Percentiles rank a stretch among this genome's conserved stretches.
These are phyloP conservation scores for Didymella sp. DNA, from an alignment of 2,329 filamentous ascomycete species.

Conservation along the genomic window DNA sequence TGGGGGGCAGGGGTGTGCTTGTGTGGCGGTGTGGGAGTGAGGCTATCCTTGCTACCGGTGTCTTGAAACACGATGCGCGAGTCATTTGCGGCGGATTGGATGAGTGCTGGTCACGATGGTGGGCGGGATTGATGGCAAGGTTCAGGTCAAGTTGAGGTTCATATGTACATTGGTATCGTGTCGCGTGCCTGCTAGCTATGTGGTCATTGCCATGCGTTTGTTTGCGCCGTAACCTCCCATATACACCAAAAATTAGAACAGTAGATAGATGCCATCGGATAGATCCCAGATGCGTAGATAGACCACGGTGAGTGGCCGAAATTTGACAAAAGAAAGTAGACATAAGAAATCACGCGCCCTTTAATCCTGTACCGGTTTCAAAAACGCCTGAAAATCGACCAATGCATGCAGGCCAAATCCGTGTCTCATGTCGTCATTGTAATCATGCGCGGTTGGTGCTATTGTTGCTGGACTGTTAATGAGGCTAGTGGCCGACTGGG, in stretches of 20 bases:
- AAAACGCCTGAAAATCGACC: conserved; percentile 7
- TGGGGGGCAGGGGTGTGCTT: background rate
- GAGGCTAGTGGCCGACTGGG: conserved; percentile 48
- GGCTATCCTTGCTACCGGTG: conserved; percentile 1
- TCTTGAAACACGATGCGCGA: background rate
- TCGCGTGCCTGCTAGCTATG: conserved; percentile 13
- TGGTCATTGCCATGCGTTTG: conserved; percentile 8
- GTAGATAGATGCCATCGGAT: background rate
- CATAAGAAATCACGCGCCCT: conserved; percentile 14
- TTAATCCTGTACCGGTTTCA: background rate
- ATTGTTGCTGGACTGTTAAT: background rate
- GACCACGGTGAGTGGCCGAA: conserved; percentile 1
- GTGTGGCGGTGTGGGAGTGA: conserved; percentile 9
- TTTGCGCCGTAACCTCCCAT: conserved; percentile 4
- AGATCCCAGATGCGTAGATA: conserved; percentile 6
- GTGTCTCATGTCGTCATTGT: conserved; percentile 27
- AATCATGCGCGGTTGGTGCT: conserved; percentile 4
- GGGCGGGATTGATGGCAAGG: background rate
- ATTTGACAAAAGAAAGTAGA: conserved; percentile 17
- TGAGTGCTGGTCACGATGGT: background rate
- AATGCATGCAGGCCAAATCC: conserved; percentile 11
- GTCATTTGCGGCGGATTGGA: background rate
- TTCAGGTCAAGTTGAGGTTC: background rate
- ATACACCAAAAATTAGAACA: conserved; percentile 3
- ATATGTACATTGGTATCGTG: conserved; percentile 20